Conservation (phyloP, 257 asterid species). For the Scutellaria minor region DNA sequence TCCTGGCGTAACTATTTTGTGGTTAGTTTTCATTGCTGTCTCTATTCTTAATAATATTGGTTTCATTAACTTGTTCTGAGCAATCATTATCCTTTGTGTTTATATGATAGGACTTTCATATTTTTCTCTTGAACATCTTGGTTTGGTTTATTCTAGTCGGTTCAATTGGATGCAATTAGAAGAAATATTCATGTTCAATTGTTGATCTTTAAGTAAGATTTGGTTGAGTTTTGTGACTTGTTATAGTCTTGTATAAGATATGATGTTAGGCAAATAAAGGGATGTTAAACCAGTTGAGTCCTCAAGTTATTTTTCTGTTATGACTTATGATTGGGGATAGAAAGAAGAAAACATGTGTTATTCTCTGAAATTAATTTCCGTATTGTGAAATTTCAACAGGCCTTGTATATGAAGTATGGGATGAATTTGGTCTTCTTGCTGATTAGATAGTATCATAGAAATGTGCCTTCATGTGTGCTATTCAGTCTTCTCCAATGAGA, state of each 20-base stretch:
- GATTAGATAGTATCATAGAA: slow-evolving; percentile 10
- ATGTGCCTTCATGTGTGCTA: background rate
- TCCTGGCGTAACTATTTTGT: slow-evolving; percentile 93
- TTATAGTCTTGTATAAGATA: slow-evolving; percentile 7
- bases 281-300: slow-evolving; percentile 6
- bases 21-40: slow-evolving; percentile 60
- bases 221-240: background rate
- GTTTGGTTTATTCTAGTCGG: background rate
- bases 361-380: background rate
- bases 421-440: slow-evolving; percentile 16
- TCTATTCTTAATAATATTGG: slow-evolving; percentile 19
- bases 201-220: background rate
- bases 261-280: background rate
- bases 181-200: background rate
- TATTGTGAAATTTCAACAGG: slow-evolving; percentile 4
- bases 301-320: slow-evolving; percentile 22
- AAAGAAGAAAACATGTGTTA: background rate
- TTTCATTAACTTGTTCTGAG: background rate
- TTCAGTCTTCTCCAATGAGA: background rate
- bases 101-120: background rate
- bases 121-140: background rate
- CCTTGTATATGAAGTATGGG: background rate
- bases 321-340: background rate
- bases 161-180: background rate
- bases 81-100: slow-evolving; percentile 3